Base-by-base conservation (phyloP, 2,329 filamentous ascomycete species). In the Apiospora aurea region DNA sequence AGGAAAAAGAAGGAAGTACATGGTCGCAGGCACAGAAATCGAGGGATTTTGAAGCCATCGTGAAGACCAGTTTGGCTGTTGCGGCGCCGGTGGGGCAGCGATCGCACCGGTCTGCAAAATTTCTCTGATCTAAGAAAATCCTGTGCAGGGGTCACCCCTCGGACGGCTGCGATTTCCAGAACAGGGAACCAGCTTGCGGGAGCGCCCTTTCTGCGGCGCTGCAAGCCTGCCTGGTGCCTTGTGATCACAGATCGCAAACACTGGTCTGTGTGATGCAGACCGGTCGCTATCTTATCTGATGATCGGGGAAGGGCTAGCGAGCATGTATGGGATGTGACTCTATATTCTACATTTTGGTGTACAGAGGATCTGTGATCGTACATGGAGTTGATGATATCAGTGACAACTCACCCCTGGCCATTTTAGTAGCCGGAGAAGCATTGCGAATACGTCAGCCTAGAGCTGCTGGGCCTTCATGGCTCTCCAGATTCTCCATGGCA, bases 401-500 rank as follows among this genome's bases (percentile, higher is more conserved):
- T 13, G 34, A 29, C 29, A n/a, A 34, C 43, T 47, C 44, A 21
- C 29, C 29, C 61, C 18, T 8, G 29, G 34, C 34, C 21, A 18
- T n/a, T 38, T 64, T 38, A 38, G 34, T 41, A 41, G 29, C 57
- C n/a, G 34, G 29, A 10, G 34, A 41, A n/a, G 10, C 57, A 41
- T 29, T 41, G 34, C 41, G 34, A 53, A 46, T 26, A 24, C 49
- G 57, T 24, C 57, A 64, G 57, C 18, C 80, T 76, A 90, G 76
- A 90, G 82, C 73, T 83, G 81, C 66, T 86, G 80, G 38, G 83
- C 85, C n/a, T 83, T 87, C 14, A 86, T 76, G 2, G 88, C 84
- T 71, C 85, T 84, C 87, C 88, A 90, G 24, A 91, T 81, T 73
- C 89, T 93, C 91, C 94, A 97, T 0, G 96, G 95, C 73, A 98